Percentiles rank a stretch among this genome's conserved stretches.
Conservation (phyloP, 2,329 filamentous ascomycete genomes). For the Colletotrichum musae region DNA sequence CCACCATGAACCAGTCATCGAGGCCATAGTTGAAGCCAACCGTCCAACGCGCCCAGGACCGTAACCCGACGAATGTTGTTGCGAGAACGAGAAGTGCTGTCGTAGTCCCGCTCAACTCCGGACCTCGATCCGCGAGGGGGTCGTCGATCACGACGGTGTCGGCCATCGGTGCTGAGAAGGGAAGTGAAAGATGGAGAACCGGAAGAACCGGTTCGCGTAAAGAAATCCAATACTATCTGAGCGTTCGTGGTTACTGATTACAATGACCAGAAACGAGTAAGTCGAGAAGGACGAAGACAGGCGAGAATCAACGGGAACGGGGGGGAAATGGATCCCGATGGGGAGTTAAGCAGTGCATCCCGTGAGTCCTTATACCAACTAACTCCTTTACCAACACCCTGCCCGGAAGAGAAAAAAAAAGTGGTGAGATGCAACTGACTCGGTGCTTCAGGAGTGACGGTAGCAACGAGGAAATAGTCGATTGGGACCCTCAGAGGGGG, state of each 20-base stretch:
- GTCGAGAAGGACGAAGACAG: conserved; percentile 8
- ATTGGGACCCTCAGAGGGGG: conserved; percentile 11
- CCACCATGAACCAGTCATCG: conserved; percentile 37
- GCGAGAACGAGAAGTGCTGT: conserved; percentile 35
- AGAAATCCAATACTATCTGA: conserved; percentile 12
- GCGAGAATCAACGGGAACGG: not conserved
- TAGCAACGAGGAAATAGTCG: conserved; percentile 9
- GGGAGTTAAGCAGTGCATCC: not conserved
- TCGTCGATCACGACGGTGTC: conserved; percentile 17
- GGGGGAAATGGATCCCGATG: conserved; percentile 2
- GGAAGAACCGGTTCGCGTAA: not conserved
- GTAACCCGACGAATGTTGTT: conserved; percentile 27
- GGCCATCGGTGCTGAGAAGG: conserved; percentile 24
- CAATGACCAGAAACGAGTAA: not conserved
- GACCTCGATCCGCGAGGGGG: conserved; percentile 33
- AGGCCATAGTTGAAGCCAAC: conserved; percentile 33
- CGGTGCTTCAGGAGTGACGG: conserved; percentile 17
- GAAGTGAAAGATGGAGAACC: conserved; percentile 4
- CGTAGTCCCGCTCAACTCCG: conserved; percentile 31
- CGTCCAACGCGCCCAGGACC: conserved; percentile 34
- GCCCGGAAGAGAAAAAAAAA: conserved; percentile 13
- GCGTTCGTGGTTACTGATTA: not conserved
- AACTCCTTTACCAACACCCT: not conserved
- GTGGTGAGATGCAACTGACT: conserved; percentile 18
- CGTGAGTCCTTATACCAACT: conserved; percentile 31